Conservation (phyloP, 2,329 filamentous ascomycete genomes). For the Nakataea oryzae region DNA sequence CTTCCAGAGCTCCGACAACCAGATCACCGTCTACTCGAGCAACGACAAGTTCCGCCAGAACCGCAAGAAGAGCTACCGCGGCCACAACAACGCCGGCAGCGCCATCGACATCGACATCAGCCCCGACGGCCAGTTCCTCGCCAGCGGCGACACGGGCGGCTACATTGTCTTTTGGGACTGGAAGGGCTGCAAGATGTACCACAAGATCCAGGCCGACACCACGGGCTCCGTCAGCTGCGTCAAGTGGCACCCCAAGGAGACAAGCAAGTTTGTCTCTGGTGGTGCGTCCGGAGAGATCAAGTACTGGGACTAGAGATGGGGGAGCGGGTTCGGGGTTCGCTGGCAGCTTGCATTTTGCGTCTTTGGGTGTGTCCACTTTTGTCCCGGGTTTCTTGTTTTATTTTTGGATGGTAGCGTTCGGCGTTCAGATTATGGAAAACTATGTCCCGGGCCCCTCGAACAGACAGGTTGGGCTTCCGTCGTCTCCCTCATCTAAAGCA, state of each 20-base stretch:
- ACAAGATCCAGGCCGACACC: conserved; percentile 83
- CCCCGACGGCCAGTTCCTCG: conserved; percentile 86
- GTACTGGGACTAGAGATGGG: conserved; percentile 84
- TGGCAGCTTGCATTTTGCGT: not conserved
- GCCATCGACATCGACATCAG: conserved; percentile 82
- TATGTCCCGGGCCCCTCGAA: not conserved
- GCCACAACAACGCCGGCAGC: conserved; percentile 92
- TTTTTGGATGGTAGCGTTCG: not conserved
- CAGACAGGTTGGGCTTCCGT: too few relatives aligned
- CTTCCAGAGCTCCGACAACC: conserved; percentile 89
- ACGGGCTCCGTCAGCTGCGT: conserved; percentile 70
- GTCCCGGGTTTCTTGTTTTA: too few relatives aligned
- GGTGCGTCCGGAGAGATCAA: conserved; percentile 81
- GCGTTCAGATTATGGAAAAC: not conserved
- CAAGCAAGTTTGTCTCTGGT: conserved; percentile 83
- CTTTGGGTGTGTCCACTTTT: too few relatives aligned
- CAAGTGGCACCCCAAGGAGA: conserved; percentile 97
- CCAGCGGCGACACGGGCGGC: conserved; percentile 76
- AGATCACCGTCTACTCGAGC: conserved; percentile 89
- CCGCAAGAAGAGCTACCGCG: conserved; percentile 90
- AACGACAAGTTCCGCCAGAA: conserved; percentile 97
- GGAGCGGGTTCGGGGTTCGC: too few relatives aligned
- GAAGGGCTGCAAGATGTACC: conserved; percentile 99
- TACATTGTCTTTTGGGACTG: conserved; percentile 97
- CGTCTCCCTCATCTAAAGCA: too few relatives aligned